Evolutionary conservation across 106 monocot genomes (phyloP).

Genomic region (Triglochin maritima): DNA sequence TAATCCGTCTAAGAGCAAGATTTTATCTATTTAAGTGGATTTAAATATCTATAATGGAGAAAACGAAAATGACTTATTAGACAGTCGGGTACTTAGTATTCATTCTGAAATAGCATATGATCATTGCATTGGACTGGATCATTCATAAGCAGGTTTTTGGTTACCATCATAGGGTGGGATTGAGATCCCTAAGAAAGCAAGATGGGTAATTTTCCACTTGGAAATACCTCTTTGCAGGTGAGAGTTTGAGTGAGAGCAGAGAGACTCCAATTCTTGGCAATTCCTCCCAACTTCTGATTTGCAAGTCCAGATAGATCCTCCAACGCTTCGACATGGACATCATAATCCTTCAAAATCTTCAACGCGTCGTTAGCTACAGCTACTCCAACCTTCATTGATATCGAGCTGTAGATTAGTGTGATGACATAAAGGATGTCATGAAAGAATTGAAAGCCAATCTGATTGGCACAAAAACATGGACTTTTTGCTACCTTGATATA

Average conservation of each 20-base stretch:
- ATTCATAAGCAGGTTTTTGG: too few relatives aligned
- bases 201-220: too few relatives aligned
- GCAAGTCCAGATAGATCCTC: slow-evolving; percentile 71
- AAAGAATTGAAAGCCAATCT: not conserved
- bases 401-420: too few relatives aligned
- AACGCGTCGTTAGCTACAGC: slow-evolving; percentile 58
- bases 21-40: too few relatives aligned
- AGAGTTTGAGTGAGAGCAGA: slow-evolving; percentile 63
- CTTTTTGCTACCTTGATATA: slow-evolving; percentile 45
- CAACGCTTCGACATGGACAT: slow-evolving; percentile 39
- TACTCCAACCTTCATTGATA: slow-evolving; percentile 59
- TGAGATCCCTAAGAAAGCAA: too few relatives aligned
- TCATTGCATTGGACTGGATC: too few relatives aligned
- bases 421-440: not conserved
- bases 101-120: too few relatives aligned
- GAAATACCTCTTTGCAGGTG: slow-evolving; percentile 63
- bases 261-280: slow-evolving; percentile 58
- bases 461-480: not conserved
- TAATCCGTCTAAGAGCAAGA: too few relatives aligned
- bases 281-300: slow-evolving; percentile 59
- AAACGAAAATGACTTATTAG: too few relatives aligned
- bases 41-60: too few relatives aligned
- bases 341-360: slow-evolving; percentile 67
- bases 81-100: too few relatives aligned
- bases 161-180: too few relatives aligned